Evolutionary conservation across 179 eudicot species (phyloP).

Genomic region (Corrigiola litoralis): DNA sequence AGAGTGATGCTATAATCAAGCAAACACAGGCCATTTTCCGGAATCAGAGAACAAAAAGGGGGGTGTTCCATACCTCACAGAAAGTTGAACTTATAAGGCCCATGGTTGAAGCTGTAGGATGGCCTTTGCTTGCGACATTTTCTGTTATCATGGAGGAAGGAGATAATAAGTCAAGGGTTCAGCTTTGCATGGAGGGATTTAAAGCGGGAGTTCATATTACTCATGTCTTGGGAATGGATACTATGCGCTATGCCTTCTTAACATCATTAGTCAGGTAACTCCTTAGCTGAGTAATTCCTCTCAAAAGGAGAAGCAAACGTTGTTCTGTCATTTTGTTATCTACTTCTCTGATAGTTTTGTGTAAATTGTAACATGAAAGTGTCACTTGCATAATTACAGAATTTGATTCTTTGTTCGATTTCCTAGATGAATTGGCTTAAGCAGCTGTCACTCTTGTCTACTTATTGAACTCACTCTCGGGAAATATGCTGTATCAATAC

Average conservation of each 20-base stretch:
- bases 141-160: slow-evolving; percentile 97
- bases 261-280: slow-evolving; percentile 82
- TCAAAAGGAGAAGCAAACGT: background rate
- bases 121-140: slow-evolving; percentile 97
- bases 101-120: slow-evolving; percentile 96
- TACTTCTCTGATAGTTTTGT: background rate
- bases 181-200: slow-evolving; percentile 95
- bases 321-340: background rate
- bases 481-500: too few relatives aligned
- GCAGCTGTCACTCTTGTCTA: too few relatives aligned
- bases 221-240: slow-evolving; percentile 90
- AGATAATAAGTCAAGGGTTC: slow-evolving; percentile 82
- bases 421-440: too few relatives aligned
- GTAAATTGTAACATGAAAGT: background rate
- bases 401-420: background rate
- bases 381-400: background rate
- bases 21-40: slow-evolving; percentile 76
- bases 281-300: background rate
- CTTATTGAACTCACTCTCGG: too few relatives aligned
- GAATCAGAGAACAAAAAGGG: slow-evolving; percentile 68
- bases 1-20: slow-evolving; percentile 78
- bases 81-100: slow-evolving; percentile 84
- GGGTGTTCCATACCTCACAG: slow-evolving; percentile 74
- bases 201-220: slow-evolving; percentile 92
- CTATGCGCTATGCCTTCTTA: slow-evolving; percentile 97